phyloP scores from a whole-genome alignment of 2,329 filamentous ascomycete species.

The Sarocladium strictum region DNA sequence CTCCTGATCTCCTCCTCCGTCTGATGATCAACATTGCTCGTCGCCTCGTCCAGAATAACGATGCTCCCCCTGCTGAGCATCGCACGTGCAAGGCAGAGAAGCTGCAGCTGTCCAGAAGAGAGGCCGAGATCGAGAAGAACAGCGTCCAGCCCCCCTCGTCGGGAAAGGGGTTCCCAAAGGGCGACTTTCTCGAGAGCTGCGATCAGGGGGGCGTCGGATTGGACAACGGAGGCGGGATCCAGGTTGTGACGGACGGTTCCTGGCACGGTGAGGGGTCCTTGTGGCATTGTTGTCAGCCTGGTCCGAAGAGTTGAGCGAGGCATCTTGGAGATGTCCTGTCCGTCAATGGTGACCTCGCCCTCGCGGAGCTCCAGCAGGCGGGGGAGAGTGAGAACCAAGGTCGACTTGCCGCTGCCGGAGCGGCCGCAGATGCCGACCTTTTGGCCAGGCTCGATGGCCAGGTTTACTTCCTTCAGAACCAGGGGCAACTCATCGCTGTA shows the following conservation, averaged over 20 bases:
- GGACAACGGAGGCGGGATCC: conserved; percentile 24
- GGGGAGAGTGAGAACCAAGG: conserved; percentile 32
- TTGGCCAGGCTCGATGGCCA: conserved; percentile 23
- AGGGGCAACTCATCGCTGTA: conserved; percentile 14
- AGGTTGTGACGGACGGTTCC: conserved; percentile 33
- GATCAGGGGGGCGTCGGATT: conserved; percentile 22
- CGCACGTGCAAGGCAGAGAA: conserved; percentile 54
- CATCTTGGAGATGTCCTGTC: conserved; percentile 27
- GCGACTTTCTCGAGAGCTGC: conserved; percentile 22
- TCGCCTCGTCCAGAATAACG: conserved; percentile 20
- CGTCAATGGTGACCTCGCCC: conserved; percentile 36
- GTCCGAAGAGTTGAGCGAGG: conserved; percentile 35
- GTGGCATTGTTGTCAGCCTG: conserved; percentile 41
- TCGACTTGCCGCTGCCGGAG: conserved; percentile 38
- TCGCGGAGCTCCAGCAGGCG: conserved; percentile 33
- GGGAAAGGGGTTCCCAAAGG: conserved; percentile 19
- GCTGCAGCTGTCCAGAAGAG: conserved; percentile 51
- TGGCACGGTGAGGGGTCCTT: conserved; percentile 43
- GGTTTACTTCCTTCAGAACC: conserved; percentile 19
- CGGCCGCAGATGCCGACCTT: conserved; percentile 28
- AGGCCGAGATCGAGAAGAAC: conserved; percentile 37
- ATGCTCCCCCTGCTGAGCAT: conserved; percentile 31
- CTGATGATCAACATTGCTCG: conserved; percentile 22
- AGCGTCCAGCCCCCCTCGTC: conserved; percentile 19
- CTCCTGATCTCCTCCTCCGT: conserved; percentile 22